Percentiles rank a stretch among this genome's conserved stretches.
Conservation (phyloP, 2,329 filamentous ascomycete genomes). For the Sporothrix globosa region DNA sequence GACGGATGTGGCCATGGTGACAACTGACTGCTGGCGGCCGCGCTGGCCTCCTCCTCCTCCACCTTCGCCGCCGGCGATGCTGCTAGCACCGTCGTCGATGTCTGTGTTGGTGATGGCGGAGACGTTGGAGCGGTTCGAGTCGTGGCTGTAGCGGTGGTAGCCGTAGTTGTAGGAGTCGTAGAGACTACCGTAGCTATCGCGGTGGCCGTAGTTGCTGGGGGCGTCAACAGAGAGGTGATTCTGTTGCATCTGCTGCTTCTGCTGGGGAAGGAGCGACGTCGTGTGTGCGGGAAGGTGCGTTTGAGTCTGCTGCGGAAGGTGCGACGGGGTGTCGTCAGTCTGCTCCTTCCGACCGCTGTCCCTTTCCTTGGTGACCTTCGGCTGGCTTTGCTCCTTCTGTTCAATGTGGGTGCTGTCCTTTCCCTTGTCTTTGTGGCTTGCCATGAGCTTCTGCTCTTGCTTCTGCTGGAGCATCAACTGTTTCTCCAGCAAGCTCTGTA, state of each 20-base stretch:
- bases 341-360: neutral
- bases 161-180: conserved; percentile 18
- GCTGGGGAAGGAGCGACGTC: conserved; percentile 6
- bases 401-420: neutral
- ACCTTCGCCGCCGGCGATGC: neutral
- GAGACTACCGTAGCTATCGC: conserved; percentile 23
- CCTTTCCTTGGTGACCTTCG: neutral
- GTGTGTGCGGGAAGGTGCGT: conserved; percentile 1
- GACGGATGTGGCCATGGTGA: conserved; percentile 49
- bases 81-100: conserved; percentile 23
- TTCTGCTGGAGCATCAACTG: conserved; percentile 12
- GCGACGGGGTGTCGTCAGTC: neutral
- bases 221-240: neutral
- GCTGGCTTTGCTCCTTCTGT: neutral
- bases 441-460: neutral
- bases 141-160: conserved; percentile 33
- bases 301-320: neutral
- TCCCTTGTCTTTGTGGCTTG: neutral
- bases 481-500: conserved; percentile 4
- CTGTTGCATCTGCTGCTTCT: neutral
- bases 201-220: neutral
- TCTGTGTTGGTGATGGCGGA: conserved; percentile 19
- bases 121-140: conserved; percentile 14
- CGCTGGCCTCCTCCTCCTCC: conserved; percentile 31
- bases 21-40: conserved; percentile 46